Percentiles rank a stretch among this genome's conserved stretches.
Conservation (phyloP, 495 filamentous ascomycete genomes). For the Trichocladium antarcticum region DNA sequence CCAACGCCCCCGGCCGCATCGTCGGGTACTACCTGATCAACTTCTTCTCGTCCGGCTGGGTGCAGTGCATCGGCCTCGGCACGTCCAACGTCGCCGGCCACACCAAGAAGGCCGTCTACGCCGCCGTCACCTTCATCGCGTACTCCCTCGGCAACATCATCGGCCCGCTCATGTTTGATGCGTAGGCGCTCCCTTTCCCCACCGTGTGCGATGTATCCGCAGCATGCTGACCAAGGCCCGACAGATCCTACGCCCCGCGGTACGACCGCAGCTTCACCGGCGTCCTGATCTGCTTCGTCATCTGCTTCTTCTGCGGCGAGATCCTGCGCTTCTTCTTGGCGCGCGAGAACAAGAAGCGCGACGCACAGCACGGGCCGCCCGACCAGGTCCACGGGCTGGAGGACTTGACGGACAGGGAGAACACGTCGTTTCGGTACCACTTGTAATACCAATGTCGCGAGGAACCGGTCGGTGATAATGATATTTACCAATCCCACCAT, state of each 20-base stretch:
- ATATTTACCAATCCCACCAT: too few species aligned
- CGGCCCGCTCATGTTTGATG: conserved; percentile 4
- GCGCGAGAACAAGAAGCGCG: conserved; percentile 1
- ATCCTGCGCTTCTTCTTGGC: not conserved
- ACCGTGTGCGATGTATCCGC: too few species aligned
- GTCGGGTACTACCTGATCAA: conserved; percentile 4
- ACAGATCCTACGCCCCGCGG: conserved; percentile 1
- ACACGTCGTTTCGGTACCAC: conserved; percentile 5
- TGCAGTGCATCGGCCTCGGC: conserved; percentile 6
- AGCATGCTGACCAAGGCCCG: not conserved
- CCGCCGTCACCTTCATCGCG: conserved; percentile 1
- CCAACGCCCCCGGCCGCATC: conserved; percentile 2
- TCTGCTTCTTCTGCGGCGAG: conserved; percentile 1
- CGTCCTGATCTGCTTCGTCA: conserved; percentile 1
- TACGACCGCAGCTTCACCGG: conserved; percentile 4
- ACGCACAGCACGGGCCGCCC: not conserved
- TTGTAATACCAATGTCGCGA: too few species aligned
- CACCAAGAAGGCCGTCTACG: conserved; percentile 7
- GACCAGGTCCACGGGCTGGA: not conserved
- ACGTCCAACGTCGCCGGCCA: conserved; percentile 7
- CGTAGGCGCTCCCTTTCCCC: not conserved
- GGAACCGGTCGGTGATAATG: too few species aligned
- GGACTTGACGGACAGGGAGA: conserved; percentile 1
- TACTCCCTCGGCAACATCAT: conserved; percentile 6
- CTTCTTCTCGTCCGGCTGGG: conserved; percentile 4